These are phyloP conservation scores for Collybia nuda DNA, from an alignment of 768 basidiomycete genomes.

Conservation along the genomic window DNA sequence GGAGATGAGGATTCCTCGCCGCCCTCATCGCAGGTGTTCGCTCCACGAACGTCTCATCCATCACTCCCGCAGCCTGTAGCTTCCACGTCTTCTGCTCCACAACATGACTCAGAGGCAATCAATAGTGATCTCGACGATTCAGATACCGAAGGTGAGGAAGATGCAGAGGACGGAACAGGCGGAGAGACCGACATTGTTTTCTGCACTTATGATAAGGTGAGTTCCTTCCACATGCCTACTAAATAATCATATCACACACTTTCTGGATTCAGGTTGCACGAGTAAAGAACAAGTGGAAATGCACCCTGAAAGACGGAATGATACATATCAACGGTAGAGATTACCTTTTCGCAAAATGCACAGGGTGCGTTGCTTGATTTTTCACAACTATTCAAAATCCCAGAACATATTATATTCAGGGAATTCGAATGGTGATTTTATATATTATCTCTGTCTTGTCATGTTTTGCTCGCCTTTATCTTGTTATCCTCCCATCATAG, in stretches of 20 bases:
- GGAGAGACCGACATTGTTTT: constrained; percentile 92
- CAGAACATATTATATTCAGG: constrained; percentile 13
- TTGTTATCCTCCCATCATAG: constrained; percentile 2
- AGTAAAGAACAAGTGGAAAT: constrained; percentile 99
- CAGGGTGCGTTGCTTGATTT: constrained; percentile 62
- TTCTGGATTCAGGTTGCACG: constrained; percentile 73
- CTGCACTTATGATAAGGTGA: constrained; percentile 97
- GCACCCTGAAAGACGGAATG: constrained; percentile 96
- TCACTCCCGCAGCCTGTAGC: constrained; percentile 67
- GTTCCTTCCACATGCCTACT: constrained; percentile 12
- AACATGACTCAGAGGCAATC: constrained; percentile 78
- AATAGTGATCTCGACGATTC: constrained; percentile 97
- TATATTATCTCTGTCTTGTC: background rate
- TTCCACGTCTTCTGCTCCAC: constrained; percentile 28
- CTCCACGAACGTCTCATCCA: constrained; percentile 71
- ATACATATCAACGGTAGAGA: constrained; percentile 96
- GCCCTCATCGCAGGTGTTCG: constrained; percentile 66
- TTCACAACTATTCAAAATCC: too few species aligned
- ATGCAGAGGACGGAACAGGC: constrained; percentile 72
- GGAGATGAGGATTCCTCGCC: constrained; percentile 60
- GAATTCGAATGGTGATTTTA: constrained; percentile 40
- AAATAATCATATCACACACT: background rate
- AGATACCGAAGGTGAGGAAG: constrained; percentile 84
- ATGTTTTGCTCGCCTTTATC: background rate
- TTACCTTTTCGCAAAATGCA: constrained; percentile 96